A percentile compares a stretch with the other conserved stretches of the same genome.
Evolutionary conservation across 352 stramenopile species (phyloP).

Genomic region (Globisporangium recalcitrans): DNA sequence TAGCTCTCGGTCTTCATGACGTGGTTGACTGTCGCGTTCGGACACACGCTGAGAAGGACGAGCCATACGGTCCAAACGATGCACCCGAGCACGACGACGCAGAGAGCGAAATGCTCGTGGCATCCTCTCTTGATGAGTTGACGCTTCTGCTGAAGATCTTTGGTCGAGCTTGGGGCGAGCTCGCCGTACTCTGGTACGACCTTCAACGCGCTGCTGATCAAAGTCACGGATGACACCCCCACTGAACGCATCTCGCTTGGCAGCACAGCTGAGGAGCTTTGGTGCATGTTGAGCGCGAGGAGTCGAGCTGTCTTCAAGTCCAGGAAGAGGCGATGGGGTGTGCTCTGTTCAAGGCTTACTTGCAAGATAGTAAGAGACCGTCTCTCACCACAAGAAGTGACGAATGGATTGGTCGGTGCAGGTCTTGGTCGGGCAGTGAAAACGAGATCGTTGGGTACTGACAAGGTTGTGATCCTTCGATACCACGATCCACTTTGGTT

Average conservation of each 20-base stretch:
- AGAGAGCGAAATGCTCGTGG: background rate
- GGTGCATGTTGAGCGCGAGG: background rate
- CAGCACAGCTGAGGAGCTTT: background rate
- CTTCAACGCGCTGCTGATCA: background rate
- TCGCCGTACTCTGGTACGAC: background rate
- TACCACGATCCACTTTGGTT: too few species aligned
- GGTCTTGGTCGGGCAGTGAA: too few species aligned
- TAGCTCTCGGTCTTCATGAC: slow-evolving; percentile 26
- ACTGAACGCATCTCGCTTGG: background rate
- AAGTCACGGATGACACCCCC: background rate
- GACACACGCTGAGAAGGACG: slow-evolving; percentile 22
- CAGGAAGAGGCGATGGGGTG: background rate
- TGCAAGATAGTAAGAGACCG: too few species aligned
- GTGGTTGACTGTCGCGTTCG: slow-evolving; percentile 30
- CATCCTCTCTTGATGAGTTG: background rate
- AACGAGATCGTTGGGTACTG: too few species aligned
- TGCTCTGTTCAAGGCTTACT: background rate
- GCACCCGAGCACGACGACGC: slow-evolving; percentile 15
- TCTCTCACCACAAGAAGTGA: too few species aligned
- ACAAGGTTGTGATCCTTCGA: too few species aligned
- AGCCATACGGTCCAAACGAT: slow-evolving; percentile 15
- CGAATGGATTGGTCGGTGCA: too few species aligned
- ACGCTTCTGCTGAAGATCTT: background rate
- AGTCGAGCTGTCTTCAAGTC: background rate
- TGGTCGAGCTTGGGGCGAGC: background rate